Evolutionary conservation across 257 asterid genomes (phyloP).

Genomic region (Solanum ahanhuiri): DNA sequence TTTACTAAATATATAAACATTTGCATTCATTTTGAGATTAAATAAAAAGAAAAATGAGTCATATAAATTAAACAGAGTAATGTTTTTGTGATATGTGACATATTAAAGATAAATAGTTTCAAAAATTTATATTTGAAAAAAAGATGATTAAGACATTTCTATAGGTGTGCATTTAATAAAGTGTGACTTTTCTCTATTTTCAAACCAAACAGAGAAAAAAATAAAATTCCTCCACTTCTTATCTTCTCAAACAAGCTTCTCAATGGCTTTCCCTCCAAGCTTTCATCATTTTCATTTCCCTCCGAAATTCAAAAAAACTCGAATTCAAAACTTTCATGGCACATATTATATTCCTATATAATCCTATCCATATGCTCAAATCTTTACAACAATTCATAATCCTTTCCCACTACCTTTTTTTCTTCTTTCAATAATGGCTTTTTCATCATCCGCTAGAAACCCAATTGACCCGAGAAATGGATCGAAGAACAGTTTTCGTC

Average conservation of each 20-base stretch:
- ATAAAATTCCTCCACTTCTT: neutral
- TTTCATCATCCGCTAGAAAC: neutral
- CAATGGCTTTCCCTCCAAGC: neutral
- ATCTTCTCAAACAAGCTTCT: neutral
- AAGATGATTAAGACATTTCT: neutral
- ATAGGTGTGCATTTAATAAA: neutral
- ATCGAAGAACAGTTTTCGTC: neutral
- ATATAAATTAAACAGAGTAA: too few species aligned
- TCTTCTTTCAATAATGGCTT: neutral
- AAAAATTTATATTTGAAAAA: too few species aligned
- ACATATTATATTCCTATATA: neutral
- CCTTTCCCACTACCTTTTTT: neutral
- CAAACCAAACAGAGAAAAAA: neutral
- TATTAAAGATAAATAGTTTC: too few species aligned
- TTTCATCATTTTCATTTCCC: neutral
- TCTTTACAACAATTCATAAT: neutral
- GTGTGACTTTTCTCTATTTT: neutral
- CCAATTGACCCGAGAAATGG: neutral
- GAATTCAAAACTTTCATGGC: neutral
- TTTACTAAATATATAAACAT: too few species aligned
- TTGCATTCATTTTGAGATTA: too few species aligned
- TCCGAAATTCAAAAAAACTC: neutral
- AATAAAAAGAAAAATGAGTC: neutral
- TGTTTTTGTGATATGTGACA: neutral
- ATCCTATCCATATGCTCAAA: neutral